Conservation (phyloP, 2,329 filamentous ascomycete genomes). For the Aspergillus sp. region DNA sequence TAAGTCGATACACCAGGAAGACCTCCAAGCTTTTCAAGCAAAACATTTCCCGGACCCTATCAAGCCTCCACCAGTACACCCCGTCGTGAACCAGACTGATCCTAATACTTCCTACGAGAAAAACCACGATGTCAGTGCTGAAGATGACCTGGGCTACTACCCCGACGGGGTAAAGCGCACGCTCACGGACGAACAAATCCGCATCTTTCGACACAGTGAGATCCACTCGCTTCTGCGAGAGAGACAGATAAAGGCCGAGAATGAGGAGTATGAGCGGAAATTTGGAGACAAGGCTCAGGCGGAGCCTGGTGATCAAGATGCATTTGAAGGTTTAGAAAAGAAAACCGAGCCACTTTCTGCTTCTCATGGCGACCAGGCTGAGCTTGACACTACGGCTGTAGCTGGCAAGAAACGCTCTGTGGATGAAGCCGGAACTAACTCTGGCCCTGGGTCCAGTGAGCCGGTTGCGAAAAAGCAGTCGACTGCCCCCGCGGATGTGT, state of each 20-base stretch:
- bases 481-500: conserved; percentile 19
- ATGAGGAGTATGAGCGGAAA: conserved; percentile 19
- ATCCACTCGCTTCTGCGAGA: conserved; percentile 68
- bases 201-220: conserved; percentile 87
- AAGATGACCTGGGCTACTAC: conserved; percentile 77
- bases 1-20: conserved; percentile 47
- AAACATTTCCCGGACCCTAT: conserved; percentile 53
- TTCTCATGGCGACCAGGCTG: not conserved
- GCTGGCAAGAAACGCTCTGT: not conserved
- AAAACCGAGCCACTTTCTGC: not conserved
- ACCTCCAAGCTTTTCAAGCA: conserved; percentile 59
- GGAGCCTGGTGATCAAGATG: not conserved
- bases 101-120: not conserved
- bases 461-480: not conserved
- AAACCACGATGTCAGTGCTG: conserved; percentile 1
- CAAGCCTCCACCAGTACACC: not conserved
- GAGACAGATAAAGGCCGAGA: conserved; percentile 34
- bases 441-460: not conserved
- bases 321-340: not conserved
- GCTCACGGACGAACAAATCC: conserved; percentile 85
- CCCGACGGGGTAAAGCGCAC: conserved; percentile 83
- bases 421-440: not conserved
- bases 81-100: not conserved
- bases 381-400: not conserved
- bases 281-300: conserved; percentile 13